These are phyloP conservation scores for Leptosphaerulina australis DNA, from an alignment of 2,329 filamentous ascomycete species.

Conservation along the genomic window DNA sequence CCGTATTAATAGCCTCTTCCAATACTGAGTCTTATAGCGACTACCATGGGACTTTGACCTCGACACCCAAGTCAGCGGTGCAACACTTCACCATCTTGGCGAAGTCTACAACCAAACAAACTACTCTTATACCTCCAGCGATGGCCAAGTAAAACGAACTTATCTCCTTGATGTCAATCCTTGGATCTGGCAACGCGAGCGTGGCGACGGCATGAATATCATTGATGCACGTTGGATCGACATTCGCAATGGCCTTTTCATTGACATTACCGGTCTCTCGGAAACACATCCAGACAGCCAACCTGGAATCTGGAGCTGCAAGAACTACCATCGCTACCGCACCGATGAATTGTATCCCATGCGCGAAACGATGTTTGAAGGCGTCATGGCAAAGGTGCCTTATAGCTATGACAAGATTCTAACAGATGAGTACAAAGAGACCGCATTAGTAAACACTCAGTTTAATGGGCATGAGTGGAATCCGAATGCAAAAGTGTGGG, in stretches of 20 bases:
- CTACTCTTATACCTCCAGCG: constrained; percentile 51
- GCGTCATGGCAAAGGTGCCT: constrained; percentile 71
- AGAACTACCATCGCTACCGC: constrained; percentile 76
- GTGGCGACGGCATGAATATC: constrained; percentile 74
- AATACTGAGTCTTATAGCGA: constrained; percentile 55
- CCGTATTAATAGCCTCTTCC: neutral
- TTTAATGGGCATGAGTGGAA: constrained; percentile 68
- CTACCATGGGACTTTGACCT: constrained; percentile 87
- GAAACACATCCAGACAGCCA: constrained; percentile 65
- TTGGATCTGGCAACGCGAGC: constrained; percentile 64
- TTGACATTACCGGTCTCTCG: constrained; percentile 80
- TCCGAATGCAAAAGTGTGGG: constrained; percentile 64
- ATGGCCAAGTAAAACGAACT: constrained; percentile 51
- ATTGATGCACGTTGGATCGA: constrained; percentile 89
- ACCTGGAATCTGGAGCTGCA: constrained; percentile 77
- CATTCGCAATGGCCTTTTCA: constrained; percentile 73
- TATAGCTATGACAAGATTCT: constrained; percentile 71
- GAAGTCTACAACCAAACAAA: constrained; percentile 71
- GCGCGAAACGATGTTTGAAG: constrained; percentile 75
- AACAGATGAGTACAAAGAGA: constrained; percentile 68
- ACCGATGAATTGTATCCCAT: constrained; percentile 77
- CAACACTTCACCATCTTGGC: constrained; percentile 70
- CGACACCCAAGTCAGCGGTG: constrained; percentile 76
- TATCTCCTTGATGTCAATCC: constrained; percentile 83
- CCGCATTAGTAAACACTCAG: constrained; percentile 64